Evolutionary conservation across 2,329 filamentous ascomycete species (phyloP).

Genomic region (Tolypocladium ovalisporum): DNA sequence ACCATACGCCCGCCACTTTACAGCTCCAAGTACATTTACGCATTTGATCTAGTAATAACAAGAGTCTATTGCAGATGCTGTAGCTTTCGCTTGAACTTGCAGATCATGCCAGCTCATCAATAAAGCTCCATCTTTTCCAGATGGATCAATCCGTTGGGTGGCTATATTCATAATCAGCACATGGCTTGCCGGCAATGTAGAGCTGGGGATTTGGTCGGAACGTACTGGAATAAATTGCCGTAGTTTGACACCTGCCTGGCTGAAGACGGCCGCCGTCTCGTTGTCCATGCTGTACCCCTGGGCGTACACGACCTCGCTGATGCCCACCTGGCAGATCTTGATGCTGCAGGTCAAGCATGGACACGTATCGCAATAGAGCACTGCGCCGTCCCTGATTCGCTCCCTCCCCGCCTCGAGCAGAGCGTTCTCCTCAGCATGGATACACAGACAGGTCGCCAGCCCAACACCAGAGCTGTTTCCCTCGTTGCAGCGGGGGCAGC

Average conservation of each 20-base stretch:
- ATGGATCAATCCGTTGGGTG: constrained; percentile 53
- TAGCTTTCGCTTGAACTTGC: background rate
- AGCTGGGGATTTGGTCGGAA: constrained; percentile 9
- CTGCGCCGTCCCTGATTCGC: constrained; percentile 69
- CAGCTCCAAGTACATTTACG: background rate
- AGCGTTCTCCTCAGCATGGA: constrained; percentile 98
- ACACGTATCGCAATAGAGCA: constrained; percentile 92
- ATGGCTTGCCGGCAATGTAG: background rate
- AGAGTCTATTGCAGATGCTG: background rate
- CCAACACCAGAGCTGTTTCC: constrained; percentile 58
- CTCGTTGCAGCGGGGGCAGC: constrained; percentile 78
- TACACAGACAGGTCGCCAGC: constrained; percentile 80
- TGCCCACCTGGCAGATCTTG: constrained; percentile 95
- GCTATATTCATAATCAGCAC: constrained; percentile 28
- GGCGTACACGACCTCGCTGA: constrained; percentile 89
- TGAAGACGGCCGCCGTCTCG: constrained; percentile 71
- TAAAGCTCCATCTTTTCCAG: constrained; percentile 41
- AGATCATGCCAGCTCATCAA: constrained; percentile 3
- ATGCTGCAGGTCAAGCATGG: constrained; percentile 96
- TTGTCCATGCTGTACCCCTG: constrained; percentile 92
- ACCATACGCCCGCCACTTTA: background rate
- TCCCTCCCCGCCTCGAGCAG: constrained; percentile 89
- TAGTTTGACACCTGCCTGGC: constrained; percentile 71
- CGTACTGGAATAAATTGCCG: constrained; percentile 80
- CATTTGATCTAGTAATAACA: background rate